phyloP scores from a whole-genome alignment of 805 yeast genomes.

The Schwanniomyces polymorphus region DNA sequence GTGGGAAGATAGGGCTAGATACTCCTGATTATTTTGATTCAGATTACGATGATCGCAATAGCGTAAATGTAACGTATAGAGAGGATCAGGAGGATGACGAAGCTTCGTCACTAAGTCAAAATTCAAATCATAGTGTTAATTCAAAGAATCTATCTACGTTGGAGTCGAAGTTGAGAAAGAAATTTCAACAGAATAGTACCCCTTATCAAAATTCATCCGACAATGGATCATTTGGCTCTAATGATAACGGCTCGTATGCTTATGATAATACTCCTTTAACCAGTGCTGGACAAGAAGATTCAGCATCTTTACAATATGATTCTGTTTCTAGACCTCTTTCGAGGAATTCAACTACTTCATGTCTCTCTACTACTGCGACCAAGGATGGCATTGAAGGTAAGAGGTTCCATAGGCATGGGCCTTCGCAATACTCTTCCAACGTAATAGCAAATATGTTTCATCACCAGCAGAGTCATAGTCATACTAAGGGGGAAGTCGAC shows the following conservation, averaged over 20 bases:
- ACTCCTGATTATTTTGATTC: conserved; percentile 23
- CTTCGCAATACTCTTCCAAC: conserved; percentile 33
- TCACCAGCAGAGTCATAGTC: conserved; percentile 7
- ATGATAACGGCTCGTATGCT: conserved; percentile 12
- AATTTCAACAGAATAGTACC: not conserved
- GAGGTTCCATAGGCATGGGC: conserved; percentile 46
- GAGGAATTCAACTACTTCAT: conserved; percentile 61
- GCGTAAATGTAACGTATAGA: not conserved
- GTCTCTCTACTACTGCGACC: conserved; percentile 71
- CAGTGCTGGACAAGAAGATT: conserved; percentile 4
- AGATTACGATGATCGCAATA: not conserved
- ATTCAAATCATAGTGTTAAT: conserved; percentile 15
- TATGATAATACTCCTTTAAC: not conserved
- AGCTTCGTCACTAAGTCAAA: conserved; percentile 12
- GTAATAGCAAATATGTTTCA: conserved; percentile 28
- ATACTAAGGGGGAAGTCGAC: not conserved
- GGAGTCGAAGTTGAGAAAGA: conserved; percentile 1
- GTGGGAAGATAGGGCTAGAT: conserved; percentile 31
- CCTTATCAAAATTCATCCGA: conserved; percentile 10
- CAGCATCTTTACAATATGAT: conserved; percentile 13
- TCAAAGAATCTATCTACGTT: conserved; percentile 18
- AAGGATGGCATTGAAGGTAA: conserved; percentile 75
- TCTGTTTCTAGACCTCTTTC: conserved; percentile 56
- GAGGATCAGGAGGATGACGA: conserved; percentile 13
- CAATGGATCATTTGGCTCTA: conserved; percentile 24